Percentiles rank a stretch among this genome's conserved stretches.
phyloP scores from a whole-genome alignment of 2,329 filamentous ascomycete genomes.

The Fusarium drepaniforme region DNA sequence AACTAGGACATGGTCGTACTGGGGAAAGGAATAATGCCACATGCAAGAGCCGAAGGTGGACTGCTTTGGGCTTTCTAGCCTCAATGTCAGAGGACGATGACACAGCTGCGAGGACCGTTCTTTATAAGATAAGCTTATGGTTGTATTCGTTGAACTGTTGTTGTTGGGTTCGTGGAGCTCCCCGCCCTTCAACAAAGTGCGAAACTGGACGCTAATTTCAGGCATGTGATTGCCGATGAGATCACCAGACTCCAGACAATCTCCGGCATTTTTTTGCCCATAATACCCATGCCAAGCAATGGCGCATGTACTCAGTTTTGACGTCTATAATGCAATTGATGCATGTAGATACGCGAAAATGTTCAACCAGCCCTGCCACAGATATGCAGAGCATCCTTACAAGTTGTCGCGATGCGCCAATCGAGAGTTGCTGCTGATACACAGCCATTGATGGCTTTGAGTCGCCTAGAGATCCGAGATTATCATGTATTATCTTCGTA shows the following conservation, averaged over 20 bases:
- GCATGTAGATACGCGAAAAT: not conserved
- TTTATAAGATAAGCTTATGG: constrained; percentile 14
- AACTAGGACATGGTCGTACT: constrained; percentile 40
- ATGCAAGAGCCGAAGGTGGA: constrained; percentile 19
- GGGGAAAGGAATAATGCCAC: constrained; percentile 16
- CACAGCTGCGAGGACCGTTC: not conserved
- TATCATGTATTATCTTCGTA: constrained; percentile 24
- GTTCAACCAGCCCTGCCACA: not conserved
- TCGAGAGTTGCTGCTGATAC: not conserved
- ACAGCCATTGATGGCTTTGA: not conserved
- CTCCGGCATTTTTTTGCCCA: constrained; percentile 17
- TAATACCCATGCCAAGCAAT: constrained; percentile 13
- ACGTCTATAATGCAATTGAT: not conserved
- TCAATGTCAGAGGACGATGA: not conserved
- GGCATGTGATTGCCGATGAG: constrained; percentile 49
- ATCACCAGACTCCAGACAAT: constrained; percentile 38
- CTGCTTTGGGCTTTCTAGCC: constrained; percentile 4
- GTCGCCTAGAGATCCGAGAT: constrained; percentile 1
- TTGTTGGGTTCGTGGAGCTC: constrained; percentile 41
- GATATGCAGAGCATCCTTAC: not conserved
- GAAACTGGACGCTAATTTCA: constrained; percentile 30
- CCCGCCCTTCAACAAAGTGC: constrained; percentile 40
- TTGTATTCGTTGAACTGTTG: constrained; percentile 27
- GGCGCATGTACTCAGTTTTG: not conserved
- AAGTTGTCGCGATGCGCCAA: not conserved